A percentile compares a stretch with the other conserved stretches of the same genome.
Conservation (phyloP, 2,329 filamentous ascomycete species). For the Pestalotiopsis sp. region DNA sequence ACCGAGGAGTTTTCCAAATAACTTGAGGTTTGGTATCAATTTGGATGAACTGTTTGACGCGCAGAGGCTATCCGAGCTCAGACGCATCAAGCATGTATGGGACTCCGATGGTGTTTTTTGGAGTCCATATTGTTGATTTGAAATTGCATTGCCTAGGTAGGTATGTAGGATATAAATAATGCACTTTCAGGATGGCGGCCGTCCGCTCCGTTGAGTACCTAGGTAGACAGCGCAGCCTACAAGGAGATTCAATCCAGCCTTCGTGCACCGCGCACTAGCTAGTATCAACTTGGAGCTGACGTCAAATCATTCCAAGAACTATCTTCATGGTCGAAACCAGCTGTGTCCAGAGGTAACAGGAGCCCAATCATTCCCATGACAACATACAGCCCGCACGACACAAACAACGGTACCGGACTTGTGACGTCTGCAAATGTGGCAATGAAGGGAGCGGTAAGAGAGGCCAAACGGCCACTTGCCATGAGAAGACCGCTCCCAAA, state of each 20-base stretch:
- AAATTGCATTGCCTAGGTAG: not conserved
- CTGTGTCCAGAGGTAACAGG: not conserved
- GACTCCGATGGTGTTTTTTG: slow-evolving; percentile 1
- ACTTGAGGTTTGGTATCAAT: not conserved
- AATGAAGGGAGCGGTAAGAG: not conserved
- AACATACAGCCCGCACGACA: not conserved
- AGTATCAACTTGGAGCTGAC: too few relatives aligned
- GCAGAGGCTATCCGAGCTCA: not conserved
- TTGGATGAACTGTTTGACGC: not conserved
- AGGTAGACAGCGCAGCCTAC: too few relatives aligned
- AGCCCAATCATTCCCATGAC: not conserved
- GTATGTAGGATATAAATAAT: not conserved
- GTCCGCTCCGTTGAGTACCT: too few relatives aligned
- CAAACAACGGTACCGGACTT: not conserved
- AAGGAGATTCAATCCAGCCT: too few relatives aligned
- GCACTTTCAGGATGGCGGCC: too few relatives aligned
- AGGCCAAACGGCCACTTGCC: not conserved
- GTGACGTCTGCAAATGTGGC: not conserved
- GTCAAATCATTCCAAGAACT: not conserved
- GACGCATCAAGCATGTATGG: not conserved
- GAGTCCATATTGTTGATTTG: not conserved
- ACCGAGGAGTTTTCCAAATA: slow-evolving; percentile 3
- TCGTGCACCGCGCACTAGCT: too few relatives aligned
- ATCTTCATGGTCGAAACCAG: not conserved
- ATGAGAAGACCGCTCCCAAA: not conserved